Conservation (phyloP, 371 early-diverging fungal species). For the Circinella minor region DNA sequence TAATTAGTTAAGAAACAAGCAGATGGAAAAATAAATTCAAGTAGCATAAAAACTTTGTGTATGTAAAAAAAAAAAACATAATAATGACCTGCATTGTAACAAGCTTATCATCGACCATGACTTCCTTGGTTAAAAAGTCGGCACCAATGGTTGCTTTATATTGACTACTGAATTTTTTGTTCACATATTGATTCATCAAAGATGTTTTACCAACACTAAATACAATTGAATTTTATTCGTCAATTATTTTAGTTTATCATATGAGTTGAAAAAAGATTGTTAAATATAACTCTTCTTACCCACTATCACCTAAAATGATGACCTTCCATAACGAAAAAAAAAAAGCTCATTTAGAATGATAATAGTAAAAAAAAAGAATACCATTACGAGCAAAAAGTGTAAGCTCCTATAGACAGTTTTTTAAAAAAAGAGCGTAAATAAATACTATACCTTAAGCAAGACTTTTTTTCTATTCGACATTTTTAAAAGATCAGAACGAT, state of each 20-base stretch:
- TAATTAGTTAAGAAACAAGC: no score
- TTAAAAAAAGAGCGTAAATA: no score
- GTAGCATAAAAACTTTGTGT: no score
- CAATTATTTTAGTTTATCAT: neutral
- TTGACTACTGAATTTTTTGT: conserved; percentile 96
- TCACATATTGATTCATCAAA: conserved; percentile 99
- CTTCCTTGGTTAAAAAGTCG: conserved; percentile 98
- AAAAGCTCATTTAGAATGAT: no score
- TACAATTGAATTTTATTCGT: neutral
- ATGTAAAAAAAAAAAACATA: neutral
- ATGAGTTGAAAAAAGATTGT: neutral
- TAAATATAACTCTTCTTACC: conserved; percentile 53
- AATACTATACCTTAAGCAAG: no score
- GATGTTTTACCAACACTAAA: conserved; percentile 94
- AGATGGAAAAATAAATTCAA: no score
- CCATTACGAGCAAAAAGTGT: no score
- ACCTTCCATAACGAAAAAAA: conserved; percentile 53
- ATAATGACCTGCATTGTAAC: conserved; percentile 87
- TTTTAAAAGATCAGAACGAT: no score
- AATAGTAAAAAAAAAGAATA: no score
- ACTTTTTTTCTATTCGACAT: no score
- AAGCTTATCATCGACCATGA: conserved; percentile 83
- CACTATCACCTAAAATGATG: conserved; percentile 91
- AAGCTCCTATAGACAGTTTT: no score
- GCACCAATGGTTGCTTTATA: conserved; percentile 99